Evolutionary conservation across 306 rosid genomes (phyloP), one percentile per base, ranked within the genome.

Genomic region (Morella rubra): DNA sequence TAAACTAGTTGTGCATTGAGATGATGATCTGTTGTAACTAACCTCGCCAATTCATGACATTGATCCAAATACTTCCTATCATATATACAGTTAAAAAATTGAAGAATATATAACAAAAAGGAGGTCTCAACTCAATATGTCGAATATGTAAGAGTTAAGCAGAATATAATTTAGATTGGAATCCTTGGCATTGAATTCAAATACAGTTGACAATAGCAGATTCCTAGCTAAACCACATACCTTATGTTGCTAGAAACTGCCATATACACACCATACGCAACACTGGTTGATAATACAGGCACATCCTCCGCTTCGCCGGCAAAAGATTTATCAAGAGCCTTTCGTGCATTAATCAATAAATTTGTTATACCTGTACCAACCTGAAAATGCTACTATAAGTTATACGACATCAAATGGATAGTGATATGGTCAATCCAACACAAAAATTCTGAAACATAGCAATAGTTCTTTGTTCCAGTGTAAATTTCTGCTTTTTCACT

Each of bases 211-310:
- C 10, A 58, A 58, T 10, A 1, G 64, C 12, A 58, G 22, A 20
- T 58, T 58, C 40, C 15, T 58, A 58, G 64, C 20, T 73, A 27
- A 73, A 46, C 62, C 7, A 73, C 56, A 81, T 88, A 95, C 99
- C 99, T 90, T 84, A 92, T 87, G 70, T 95, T 95, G 88, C 97
- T 92, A 24, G 99, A 95, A 84, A 95, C 86, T n/a, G 97, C 90
- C 97, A 92, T 91, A 73, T 91, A 95, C 55, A 89, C 87, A 71
- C 99, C 97, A 84, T 92, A 95, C 52, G 92, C 97, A 56, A 78
- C 90, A 77, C 97, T 95, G 51, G 99, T 95, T 71, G 97, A 86
- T 70, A 95, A 32, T 65, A 92, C 69, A 66, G 97, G 97, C 68
- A 95, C 86, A 76, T 92, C 96, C 80, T 95, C 97, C 44, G 93